Evolutionary conservation across 2,329 filamentous ascomycete genomes (phyloP), one percentile per base, ranked within the genome.

Genomic region (Seiridium cupressi): DNA sequence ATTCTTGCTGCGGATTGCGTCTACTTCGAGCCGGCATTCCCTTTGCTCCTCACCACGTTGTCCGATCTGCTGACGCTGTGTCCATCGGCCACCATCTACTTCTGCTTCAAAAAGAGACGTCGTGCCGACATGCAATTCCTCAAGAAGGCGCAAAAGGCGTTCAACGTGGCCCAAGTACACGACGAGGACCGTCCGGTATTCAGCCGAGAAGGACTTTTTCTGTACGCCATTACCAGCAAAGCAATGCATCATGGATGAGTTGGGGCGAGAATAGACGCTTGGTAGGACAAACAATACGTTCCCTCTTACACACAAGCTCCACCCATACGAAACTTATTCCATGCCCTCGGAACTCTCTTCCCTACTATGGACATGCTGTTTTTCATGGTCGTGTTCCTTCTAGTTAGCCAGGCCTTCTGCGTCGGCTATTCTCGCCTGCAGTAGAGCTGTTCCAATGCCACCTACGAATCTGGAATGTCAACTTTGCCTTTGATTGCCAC

Each of bases 1-100:
- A 88, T 99, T 59, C 83, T 98, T n/a, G 95, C 95, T 3, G 94
- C 93, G 46, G 95, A 98, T 74, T 98, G 94, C 76, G 93, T 97
- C 54, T 99, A 98, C 79, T 96, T 96, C 74, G 95, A 98, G 75
- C 93, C 94, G 3, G 92, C 95, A 1, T 98, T 98, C 71, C 93
- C 94, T 36, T 81, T 97, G 40, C 83, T 99, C 51, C 84, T 95
- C 70, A 79, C 87, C 64, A 98, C 94, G 5, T 78, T 98, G 65
- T 80, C 84, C 61, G 87, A 91, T 63, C 80, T 97, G 53, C 81
- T 97, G 64, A 83, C 85, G 13, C 83, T 93, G 48, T 93, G 89
- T 73, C 89, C 89, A 31, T 74, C 79, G 48, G 83, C 84, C 9
- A 78, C 82, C 8, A 73, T 89, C 51, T 89, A 87, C 74, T 98